Base-by-base conservation (phyloP, 2,329 filamentous ascomycete genomes). In the Fusarium euwallaceae region DNA sequence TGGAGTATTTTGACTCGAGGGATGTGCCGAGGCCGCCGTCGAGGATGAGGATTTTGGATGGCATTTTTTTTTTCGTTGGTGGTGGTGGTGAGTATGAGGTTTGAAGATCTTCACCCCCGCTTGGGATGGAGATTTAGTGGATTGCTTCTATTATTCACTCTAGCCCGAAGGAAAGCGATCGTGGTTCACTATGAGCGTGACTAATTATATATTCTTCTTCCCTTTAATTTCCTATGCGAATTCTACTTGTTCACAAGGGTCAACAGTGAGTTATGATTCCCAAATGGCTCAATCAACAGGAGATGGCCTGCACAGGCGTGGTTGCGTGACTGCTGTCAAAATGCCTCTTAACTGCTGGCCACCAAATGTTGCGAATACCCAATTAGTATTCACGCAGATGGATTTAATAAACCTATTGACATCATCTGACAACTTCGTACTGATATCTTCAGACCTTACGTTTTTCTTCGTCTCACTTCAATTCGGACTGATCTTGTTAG, bases 1-100 rank as follows among this genome's bases (percentile, higher is more conserved):
- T 78, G 65, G 81, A 81, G 79, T 92, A 89, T 32, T 87, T 82
- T 69, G 91, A 88, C 77, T 92, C 87, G 4, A 93, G 89, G 1
- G 90, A 89, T 4, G 92, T 93, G 37, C 92, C 92, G 24, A 93
- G 86, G 9, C 92, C 92, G 63, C 92, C 92, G 78, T 93, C 92
- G 43, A 93, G 87, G 59, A 93, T 82, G 71, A 86, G 81, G 69
- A 88, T 78, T 45, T 77, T 71, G 77, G 81, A 59, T 27, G 79
- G 72, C 77, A 75, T 79, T 70, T 29, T 22, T 34, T 20, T 29
- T 27, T 27, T 27, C 24, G 27, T 41, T 58, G 10, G 34, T 71
- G 39, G 48, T 71, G 39, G 48, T 70, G 66, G 67, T 63, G 66
- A 59, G 60, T 58, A 39, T 27, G 20, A 24, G 20, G 55, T 62